phyloP scores from a whole-genome alignment of 805 yeast species.

The Kockiozyma suomiensis region DNA sequence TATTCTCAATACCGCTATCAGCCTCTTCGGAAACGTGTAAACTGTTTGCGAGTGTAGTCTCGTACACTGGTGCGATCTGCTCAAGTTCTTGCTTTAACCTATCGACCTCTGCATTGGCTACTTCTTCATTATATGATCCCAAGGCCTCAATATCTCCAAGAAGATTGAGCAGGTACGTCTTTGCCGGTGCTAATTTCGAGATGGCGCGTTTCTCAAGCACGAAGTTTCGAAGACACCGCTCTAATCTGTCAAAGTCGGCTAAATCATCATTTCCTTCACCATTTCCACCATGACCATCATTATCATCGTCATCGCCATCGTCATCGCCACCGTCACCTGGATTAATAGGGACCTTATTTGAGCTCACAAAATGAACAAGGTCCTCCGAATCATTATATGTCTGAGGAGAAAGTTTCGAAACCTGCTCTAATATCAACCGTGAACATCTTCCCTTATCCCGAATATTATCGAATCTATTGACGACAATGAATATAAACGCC shows the following conservation, averaged over 20 bases:
- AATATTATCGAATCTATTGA: constrained; percentile 87
- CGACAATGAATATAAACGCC: constrained; percentile 89
- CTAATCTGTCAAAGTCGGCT: constrained; percentile 73
- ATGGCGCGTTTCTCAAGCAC: constrained; percentile 84
- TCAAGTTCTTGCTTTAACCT: constrained; percentile 54
- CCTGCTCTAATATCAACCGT: constrained; percentile 77
- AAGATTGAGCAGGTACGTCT: constrained; percentile 75
- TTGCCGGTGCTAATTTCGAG: constrained; percentile 90
- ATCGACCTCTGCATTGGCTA: constrained; percentile 54
- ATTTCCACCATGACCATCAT: constrained; percentile 38
- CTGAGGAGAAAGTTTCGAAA: constrained; percentile 82
- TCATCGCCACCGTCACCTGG: constrained; percentile 47
- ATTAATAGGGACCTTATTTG: constrained; percentile 51
- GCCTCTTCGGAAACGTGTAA: constrained; percentile 59
- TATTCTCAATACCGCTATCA: constrained; percentile 62
- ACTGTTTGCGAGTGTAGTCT: constrained; percentile 55
- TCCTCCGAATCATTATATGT: constrained; percentile 86
- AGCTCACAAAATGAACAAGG: constrained; percentile 89
- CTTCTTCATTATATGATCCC: constrained; percentile 62
- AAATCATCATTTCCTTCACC: constrained; percentile 18
- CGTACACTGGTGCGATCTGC: constrained; percentile 65
- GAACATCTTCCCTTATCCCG: constrained; percentile 78
- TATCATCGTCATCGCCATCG: constrained; percentile 39
- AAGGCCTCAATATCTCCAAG: constrained; percentile 65
- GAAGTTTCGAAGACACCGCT: constrained; percentile 80